Evolutionary conservation across 768 basidiomycete genomes (phyloP).

Genomic region (Rhodotorula diobovata): DNA sequence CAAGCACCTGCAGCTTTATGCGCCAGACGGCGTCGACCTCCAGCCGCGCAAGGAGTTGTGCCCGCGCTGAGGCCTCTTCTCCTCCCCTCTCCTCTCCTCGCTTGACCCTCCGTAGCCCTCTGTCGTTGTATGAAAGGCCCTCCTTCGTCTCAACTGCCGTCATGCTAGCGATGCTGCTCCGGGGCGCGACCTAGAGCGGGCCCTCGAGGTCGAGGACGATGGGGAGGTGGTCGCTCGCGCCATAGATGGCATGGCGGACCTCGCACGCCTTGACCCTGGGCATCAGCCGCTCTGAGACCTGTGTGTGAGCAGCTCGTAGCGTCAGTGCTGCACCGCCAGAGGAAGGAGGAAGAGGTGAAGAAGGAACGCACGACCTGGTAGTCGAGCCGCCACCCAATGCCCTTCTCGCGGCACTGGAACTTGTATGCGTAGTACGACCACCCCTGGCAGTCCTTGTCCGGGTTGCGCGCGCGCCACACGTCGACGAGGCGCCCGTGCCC

Average conservation of each 20-base stretch:
- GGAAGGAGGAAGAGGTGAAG: background rate
- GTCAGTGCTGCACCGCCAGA: background rate
- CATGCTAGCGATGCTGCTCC: too few species aligned
- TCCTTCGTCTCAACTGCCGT: too few species aligned
- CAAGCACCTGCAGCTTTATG: background rate
- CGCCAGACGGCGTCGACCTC: background rate
- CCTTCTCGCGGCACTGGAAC: conserved; percentile 72
- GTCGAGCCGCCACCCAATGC: conserved; percentile 74
- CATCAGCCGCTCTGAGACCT: conserved; percentile 68
- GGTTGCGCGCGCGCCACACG: conserved; percentile 61
- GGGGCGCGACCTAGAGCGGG: conserved; percentile 42
- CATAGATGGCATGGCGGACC: conserved; percentile 70
- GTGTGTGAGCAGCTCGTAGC: conserved; percentile 7
- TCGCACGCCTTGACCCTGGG: conserved; percentile 72
- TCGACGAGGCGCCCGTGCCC: conserved; percentile 59
- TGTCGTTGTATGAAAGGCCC: background rate
- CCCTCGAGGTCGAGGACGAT: conserved; percentile 69
- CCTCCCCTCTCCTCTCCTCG: background rate
- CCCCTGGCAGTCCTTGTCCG: conserved; percentile 53
- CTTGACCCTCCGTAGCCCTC: background rate
- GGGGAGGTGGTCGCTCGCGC: conserved; percentile 81
- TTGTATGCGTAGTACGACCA: conserved; percentile 62
- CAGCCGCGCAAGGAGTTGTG: background rate
- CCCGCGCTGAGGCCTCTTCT: too few species aligned
- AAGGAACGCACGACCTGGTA: conserved; percentile 51